A percentile compares a stretch with the other conserved stretches of the same genome.
phyloP scores from a whole-genome alignment of 768 basidiomycete genomes.

The Phlebiopsis flavidoalba region DNA sequence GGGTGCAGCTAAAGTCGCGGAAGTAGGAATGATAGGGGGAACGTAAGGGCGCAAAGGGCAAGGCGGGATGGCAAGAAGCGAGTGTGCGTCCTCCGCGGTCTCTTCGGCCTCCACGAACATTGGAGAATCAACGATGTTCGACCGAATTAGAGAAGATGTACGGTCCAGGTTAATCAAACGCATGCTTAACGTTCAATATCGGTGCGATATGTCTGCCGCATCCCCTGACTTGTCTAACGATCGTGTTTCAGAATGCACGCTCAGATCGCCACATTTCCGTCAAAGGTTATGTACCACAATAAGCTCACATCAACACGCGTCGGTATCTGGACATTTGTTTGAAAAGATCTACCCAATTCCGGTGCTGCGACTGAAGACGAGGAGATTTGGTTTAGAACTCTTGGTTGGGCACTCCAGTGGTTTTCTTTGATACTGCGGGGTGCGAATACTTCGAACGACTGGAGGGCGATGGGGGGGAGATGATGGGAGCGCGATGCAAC shows the following conservation, averaged over 20 bases:
- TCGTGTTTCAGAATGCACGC: constrained; percentile 70
- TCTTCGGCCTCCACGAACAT: constrained; percentile 58
- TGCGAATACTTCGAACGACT: constrained; percentile 89
- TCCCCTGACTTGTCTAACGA: background rate
- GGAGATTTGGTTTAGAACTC: constrained; percentile 61
- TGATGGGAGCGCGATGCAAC: constrained; percentile 74
- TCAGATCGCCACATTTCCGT: constrained; percentile 83
- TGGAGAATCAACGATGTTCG: constrained; percentile 91
- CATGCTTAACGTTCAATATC: constrained; percentile 88
- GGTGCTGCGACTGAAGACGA: constrained; percentile 55
- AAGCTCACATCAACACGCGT: constrained; percentile 63
- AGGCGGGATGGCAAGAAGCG: background rate
- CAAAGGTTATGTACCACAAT: constrained; percentile 70
- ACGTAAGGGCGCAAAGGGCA: background rate
- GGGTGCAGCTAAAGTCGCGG: too few species aligned
- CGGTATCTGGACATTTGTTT: constrained; percentile 72
- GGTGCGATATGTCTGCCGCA: constrained; percentile 35
- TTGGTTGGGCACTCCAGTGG: constrained; percentile 73
- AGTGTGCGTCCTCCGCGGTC: background rate
- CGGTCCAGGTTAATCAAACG: constrained; percentile 75
- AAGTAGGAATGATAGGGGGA: too few species aligned
- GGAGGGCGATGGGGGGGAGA: constrained; percentile 74
- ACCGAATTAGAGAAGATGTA: constrained; percentile 88
- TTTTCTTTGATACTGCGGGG: constrained; percentile 93
- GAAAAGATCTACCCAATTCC: constrained; percentile 58